Evolutionary conservation across 1,284 basidiomycete genomes (phyloP), one percentile per base, ranked within the genome.

Genomic region (Cerrena zonata): DNA sequence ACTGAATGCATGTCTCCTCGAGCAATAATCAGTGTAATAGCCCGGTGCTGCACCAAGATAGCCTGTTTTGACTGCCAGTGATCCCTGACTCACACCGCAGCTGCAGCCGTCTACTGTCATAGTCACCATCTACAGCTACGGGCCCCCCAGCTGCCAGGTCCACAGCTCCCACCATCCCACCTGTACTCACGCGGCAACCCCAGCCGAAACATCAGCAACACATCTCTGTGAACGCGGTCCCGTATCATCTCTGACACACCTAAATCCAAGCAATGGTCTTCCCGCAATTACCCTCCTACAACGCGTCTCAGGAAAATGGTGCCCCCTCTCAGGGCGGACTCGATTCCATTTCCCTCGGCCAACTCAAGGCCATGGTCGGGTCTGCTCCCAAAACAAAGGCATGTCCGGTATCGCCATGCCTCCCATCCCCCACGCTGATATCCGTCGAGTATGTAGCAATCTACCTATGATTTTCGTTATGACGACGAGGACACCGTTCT

Each of bases 401-500:
- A 69, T 55, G 72, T 61, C 55, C 7, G 34, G n/a, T 10, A 18
- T 19, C 48, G 10, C 38, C 50, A 30, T 43, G 36, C 30, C 50
- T 40, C 25, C 19, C 42, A 47, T 30, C 26, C 18, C 41, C 26
- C 37, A 48, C n/a, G 27, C 54, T 63, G 26, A 61, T 54, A 40
- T 51, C 45, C 43, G 27, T 41, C 44, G 57, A 57, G 62, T 61
- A 58, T 60, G 61, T 72, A 91, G 89, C 82, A 89, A 82, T 84
- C 81, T 27, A 82, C 81, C 60, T 94, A 89, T 67, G 91, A 93
- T 72, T 94, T 90, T 69, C 82, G 85, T 54, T 95, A 95, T 65
- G 90, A 94, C 59, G 95, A 99, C 65, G 91, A 95, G 61, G 93
- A 98, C 68, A 91, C 89, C 15, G 83, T 97, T 41, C 86, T 94